Evolutionary conservation across 2,329 filamentous ascomycete genomes (phyloP).

Genomic region (Colletotrichum aenigma): DNA sequence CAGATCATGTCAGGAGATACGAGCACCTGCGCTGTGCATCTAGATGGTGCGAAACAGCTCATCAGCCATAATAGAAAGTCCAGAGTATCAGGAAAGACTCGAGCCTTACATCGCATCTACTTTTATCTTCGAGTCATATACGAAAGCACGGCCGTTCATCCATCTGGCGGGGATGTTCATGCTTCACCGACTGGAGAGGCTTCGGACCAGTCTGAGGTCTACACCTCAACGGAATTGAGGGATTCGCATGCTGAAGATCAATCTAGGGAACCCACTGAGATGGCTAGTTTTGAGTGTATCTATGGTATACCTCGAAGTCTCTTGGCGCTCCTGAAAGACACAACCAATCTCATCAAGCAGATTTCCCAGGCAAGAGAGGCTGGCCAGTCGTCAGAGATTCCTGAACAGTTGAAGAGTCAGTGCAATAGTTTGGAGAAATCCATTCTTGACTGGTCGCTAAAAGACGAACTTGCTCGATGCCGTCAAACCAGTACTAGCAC

Average conservation of each 20-base stretch:
- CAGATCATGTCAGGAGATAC: conserved; percentile 30
- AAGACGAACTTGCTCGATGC: background rate
- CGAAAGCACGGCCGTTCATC: conserved; percentile 20
- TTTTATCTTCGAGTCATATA: conserved; percentile 28
- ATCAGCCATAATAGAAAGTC: conserved; percentile 17
- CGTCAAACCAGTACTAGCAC: background rate
- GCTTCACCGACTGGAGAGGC: background rate
- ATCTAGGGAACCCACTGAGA: background rate
- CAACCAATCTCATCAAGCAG: conserved; percentile 4
- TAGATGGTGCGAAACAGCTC: conserved; percentile 24
- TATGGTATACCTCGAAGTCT: conserved; percentile 23
- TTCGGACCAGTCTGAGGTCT: background rate
- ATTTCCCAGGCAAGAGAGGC: background rate
- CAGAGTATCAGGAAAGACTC: conserved; percentile 19
- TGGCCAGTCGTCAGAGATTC: background rate
- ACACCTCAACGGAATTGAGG: no score
- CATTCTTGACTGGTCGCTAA: conserved; percentile 17
- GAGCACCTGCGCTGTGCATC: conserved; percentile 25
- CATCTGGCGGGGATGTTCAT: background rate
- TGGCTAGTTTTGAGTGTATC: conserved; percentile 19
- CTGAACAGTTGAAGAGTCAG: background rate
- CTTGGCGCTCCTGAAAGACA: background rate
- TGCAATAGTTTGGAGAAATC: conserved; percentile 9
- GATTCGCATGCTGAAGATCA: background rate
- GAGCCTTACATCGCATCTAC: conserved; percentile 27